These are phyloP conservation scores for Celoporthe dispersa DNA, from an alignment of 2,329 filamentous ascomycete genomes.

Conservation along the genomic window DNA sequence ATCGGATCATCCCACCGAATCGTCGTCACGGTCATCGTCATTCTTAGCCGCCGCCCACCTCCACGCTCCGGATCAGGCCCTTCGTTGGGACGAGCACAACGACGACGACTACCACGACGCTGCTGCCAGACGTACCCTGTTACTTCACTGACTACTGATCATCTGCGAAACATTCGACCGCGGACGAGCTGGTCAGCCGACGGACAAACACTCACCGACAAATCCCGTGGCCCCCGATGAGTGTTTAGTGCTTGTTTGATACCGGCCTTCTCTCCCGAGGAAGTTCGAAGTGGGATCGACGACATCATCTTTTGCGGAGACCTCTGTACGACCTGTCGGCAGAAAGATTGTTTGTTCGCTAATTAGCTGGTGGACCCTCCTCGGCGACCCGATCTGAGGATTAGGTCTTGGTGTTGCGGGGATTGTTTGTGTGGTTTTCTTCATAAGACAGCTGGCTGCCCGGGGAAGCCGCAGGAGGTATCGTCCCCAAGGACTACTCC, in stretches of 20 bases:
- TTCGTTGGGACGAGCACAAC: conserved; percentile 3
- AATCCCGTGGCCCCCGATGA: conserved; percentile 22
- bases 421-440: conserved; percentile 26
- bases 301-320: conserved; percentile 13
- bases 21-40: conserved; percentile 5
- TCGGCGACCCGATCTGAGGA: neutral
- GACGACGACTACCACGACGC: neutral
- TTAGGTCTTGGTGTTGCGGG: conserved; percentile 11
- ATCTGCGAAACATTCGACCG: conserved; percentile 3
- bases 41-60: neutral
- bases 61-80: neutral
- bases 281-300: conserved; percentile 9
- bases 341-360: conserved; percentile 21
- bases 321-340: conserved; percentile 21
- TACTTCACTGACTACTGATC: neutral
- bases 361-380: neutral
- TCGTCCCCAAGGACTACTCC: neutral
- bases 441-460: conserved; percentile 31
- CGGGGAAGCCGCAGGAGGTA: conserved; percentile 15
- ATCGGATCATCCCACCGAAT: conserved; percentile 22
- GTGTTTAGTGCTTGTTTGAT: conserved; percentile 21
- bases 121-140: neutral
- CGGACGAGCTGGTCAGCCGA: conserved; percentile 4
- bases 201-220: conserved; percentile 18
- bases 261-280: neutral